These are phyloP conservation scores for Nelumbo lutea DNA, from an alignment of 164 flowering plant genomes.

Conservation along the genomic window DNA sequence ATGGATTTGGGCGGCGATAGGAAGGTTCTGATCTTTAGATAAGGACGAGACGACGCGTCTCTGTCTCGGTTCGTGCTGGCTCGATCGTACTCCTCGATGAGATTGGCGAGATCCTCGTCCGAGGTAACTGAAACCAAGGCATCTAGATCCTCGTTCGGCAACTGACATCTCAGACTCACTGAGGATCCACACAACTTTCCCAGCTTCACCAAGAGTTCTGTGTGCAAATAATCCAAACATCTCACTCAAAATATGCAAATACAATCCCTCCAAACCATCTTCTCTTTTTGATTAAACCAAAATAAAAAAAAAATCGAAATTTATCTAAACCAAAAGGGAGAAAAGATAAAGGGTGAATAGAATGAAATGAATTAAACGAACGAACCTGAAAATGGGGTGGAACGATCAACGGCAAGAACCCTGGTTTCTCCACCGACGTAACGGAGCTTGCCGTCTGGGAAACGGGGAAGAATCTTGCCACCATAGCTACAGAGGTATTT, in stretches of 20 bases:
- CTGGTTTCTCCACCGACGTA: conserved; percentile 87
- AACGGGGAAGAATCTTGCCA: conserved; percentile 88
- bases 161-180: conserved; percentile 69
- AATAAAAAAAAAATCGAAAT: neutral
- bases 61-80: conserved; percentile 12
- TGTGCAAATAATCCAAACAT: conserved; percentile 9
- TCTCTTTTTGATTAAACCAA: neutral
- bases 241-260: conserved; percentile 1
- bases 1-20: conserved; percentile 47
- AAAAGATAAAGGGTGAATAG: neutral
- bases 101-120: conserved; percentile 79
- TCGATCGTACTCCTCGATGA: conserved; percentile 81
- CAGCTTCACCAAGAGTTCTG: conserved; percentile 75
- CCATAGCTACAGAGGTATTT: conserved; percentile 91
- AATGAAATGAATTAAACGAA: neutral
- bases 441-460: conserved; percentile 88
- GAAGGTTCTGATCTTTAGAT: conserved; percentile 74
- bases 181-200: conserved; percentile 65
- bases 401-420: conserved; percentile 71
- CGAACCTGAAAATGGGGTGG: conserved; percentile 67
- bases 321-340: neutral
- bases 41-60: conserved; percentile 23
- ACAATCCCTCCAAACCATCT: neutral
- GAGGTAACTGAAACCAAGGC: conserved; percentile 78
- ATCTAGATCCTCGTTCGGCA: conserved; percentile 86